Evolutionary conservation across 2,329 filamentous ascomycete species (phyloP).

Genomic region (Didymella exigua): DNA sequence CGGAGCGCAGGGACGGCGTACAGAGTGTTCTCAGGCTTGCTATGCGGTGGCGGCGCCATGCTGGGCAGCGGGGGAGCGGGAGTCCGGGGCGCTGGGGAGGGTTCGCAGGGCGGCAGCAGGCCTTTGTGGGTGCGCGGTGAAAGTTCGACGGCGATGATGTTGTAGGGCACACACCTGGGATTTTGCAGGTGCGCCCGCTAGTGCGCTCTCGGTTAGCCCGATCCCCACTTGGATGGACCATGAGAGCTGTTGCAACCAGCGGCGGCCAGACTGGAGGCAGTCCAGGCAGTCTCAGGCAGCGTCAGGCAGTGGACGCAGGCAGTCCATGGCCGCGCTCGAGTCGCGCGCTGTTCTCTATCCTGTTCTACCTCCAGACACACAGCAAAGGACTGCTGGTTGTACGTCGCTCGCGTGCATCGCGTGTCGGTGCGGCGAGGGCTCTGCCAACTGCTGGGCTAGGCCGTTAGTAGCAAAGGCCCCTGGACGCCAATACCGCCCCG

Average conservation of each 20-base stretch:
- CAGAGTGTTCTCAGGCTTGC: conserved; percentile 98
- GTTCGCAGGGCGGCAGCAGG: conserved; percentile 11
- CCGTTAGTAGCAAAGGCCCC: conserved; percentile 15
- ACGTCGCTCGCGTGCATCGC: not conserved
- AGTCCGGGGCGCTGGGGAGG: conserved; percentile 35
- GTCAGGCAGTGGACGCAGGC: not conserved
- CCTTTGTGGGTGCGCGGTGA: conserved; percentile 22
- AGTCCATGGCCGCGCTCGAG: not conserved
- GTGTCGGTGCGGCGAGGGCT: not conserved
- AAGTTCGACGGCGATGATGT: conserved; percentile 26
- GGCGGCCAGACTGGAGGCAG: not conserved
- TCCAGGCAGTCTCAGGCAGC: too few relatives aligned
- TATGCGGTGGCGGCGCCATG: conserved; percentile 95
- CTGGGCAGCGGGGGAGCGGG: conserved; percentile 47
- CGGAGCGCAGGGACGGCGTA: conserved; percentile 24
- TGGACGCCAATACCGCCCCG: conserved; percentile 10
- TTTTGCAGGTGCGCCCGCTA: not conserved
- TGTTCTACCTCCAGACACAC: not conserved
- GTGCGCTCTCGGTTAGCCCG: conserved; percentile 4
- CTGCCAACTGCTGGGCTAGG: not conserved
- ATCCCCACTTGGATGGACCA: conserved; percentile 2
- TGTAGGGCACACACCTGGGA: conserved; percentile 9
- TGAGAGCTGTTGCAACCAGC: not conserved
- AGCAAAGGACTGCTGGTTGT: not conserved
- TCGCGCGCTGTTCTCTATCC: not conserved